phyloP scores from a whole-genome alignment of 2,329 filamentous ascomycete genomes.

The Stachybotrys chlorohalonatus region DNA sequence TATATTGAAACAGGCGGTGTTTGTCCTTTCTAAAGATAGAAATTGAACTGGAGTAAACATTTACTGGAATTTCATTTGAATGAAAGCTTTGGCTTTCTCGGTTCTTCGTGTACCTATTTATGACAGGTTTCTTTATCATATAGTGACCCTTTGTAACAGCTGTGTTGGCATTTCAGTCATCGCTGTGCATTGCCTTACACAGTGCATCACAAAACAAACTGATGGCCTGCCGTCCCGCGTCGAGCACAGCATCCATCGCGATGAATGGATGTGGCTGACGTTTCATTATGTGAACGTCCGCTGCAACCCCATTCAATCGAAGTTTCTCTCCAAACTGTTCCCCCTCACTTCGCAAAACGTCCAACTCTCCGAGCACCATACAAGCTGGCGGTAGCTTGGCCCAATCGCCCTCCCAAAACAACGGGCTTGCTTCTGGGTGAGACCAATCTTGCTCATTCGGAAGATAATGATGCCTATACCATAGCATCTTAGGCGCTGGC shows the following conservation, averaged over 20 bases:
- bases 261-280: conserved; percentile 51
- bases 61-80: too few species aligned
- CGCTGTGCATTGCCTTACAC: conserved; percentile 2
- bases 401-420: conserved; percentile 43
- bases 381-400: conserved; percentile 37
- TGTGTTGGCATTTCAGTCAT: neutral
- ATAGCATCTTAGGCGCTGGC: conserved; percentile 48
- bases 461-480: conserved; percentile 51
- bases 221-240: conserved; percentile 42
- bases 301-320: conserved; percentile 32
- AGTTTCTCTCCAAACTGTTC: conserved; percentile 41
- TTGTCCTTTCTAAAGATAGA: too few species aligned
- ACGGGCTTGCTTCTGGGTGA: conserved; percentile 43
- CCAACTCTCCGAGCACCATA: conserved; percentile 45
- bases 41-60: too few species aligned
- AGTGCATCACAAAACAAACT: conserved; percentile 25
- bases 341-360: conserved; percentile 47
- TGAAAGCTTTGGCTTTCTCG: too few species aligned
- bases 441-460: conserved; percentile 34
- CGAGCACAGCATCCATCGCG: conserved; percentile 45
- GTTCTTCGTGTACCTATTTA: too few species aligned
- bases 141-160: too few species aligned
- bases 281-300: conserved; percentile 39
- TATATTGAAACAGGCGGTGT: neutral
- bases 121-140: too few species aligned